Conservation (phyloP, 139 green algal genomes). For the Edaphochlamys debaryana region DNA sequence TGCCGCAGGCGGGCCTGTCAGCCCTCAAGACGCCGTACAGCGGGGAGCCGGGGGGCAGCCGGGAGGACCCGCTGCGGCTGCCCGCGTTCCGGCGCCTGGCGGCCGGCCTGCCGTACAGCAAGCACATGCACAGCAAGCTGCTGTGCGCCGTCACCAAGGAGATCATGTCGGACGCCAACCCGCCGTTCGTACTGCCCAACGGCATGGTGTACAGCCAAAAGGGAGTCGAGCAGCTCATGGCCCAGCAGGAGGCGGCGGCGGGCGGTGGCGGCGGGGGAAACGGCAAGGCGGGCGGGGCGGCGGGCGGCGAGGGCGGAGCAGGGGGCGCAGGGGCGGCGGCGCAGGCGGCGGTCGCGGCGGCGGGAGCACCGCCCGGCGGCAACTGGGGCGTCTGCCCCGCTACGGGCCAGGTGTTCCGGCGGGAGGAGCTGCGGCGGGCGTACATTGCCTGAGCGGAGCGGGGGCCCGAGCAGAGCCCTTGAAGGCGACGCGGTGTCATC, state of each 20-base stretch:
- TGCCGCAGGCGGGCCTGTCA: constrained; percentile 79
- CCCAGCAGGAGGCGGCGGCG: neutral
- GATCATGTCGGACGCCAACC: constrained; percentile 94
- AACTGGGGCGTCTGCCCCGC: constrained; percentile 73
- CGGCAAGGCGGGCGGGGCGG: neutral
- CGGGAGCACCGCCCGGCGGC: constrained; percentile 23
- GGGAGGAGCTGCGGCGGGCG: constrained; percentile 69
- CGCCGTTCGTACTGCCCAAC: constrained; percentile 91
- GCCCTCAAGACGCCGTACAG: constrained; percentile 84
- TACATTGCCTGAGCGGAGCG: constrained; percentile 63
- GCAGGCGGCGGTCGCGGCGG: constrained; percentile 21
- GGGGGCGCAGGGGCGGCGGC: neutral
- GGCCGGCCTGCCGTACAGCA: constrained; percentile 81
- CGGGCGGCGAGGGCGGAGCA: neutral
- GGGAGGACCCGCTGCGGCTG: constrained; percentile 84
- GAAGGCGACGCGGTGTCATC: no score
- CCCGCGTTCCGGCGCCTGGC: constrained; percentile 80
- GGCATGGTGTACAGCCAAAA: constrained; percentile 57
- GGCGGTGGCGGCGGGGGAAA: neutral
- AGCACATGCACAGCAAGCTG: constrained; percentile 89
- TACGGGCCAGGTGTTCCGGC: constrained; percentile 59
- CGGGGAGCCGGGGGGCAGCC: constrained; percentile 59
- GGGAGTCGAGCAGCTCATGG: constrained; percentile 61
- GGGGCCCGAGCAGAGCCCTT: no score
- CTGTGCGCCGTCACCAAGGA: constrained; percentile 86